Conservation (phyloP, 106 monocot genomes). For the Allium cepa region DNA sequence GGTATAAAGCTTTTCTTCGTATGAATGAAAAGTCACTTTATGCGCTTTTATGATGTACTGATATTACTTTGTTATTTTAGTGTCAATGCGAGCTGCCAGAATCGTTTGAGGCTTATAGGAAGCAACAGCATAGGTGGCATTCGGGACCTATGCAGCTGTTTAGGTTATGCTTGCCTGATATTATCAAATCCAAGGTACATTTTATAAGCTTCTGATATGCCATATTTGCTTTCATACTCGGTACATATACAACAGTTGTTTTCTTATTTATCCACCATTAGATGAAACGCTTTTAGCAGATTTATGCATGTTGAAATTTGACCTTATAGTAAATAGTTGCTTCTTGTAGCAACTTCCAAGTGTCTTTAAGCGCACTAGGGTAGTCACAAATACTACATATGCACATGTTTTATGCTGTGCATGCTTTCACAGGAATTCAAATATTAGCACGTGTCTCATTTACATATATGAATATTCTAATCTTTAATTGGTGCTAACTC, state of each 20-base stretch:
- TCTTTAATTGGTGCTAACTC: too few species aligned
- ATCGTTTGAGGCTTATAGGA: conserved; percentile 80
- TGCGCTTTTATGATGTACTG: background rate
- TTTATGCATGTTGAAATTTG: too few species aligned
- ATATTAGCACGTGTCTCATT: too few species aligned
- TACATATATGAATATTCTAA: too few species aligned
- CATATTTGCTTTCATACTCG: background rate
- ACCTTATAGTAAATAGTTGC: too few species aligned
- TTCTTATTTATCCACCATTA: too few species aligned
- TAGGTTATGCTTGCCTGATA: conserved; percentile 61
- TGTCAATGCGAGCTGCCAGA: conserved; percentile 84
- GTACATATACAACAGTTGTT: background rate
- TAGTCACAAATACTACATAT: too few species aligned
- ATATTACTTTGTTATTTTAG: conserved; percentile 12
- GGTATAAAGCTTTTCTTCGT: conserved; percentile 6
- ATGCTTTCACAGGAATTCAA: too few species aligned
- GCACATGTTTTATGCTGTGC: too few species aligned
- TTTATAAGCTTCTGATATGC: background rate
- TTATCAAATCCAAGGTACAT: conserved; percentile 61
- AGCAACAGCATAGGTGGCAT: conserved; percentile 90
- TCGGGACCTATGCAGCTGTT: conserved; percentile 92
- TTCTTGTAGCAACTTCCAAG: too few species aligned
- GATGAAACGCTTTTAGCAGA: too few species aligned
- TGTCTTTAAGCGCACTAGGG: too few species aligned
- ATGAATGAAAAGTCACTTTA: background rate